Percentiles rank a stretch among this genome's conserved stretches.
phyloP scores from a whole-genome alignment of 257 asterid species.

The Rehmannia glutinosa region DNA sequence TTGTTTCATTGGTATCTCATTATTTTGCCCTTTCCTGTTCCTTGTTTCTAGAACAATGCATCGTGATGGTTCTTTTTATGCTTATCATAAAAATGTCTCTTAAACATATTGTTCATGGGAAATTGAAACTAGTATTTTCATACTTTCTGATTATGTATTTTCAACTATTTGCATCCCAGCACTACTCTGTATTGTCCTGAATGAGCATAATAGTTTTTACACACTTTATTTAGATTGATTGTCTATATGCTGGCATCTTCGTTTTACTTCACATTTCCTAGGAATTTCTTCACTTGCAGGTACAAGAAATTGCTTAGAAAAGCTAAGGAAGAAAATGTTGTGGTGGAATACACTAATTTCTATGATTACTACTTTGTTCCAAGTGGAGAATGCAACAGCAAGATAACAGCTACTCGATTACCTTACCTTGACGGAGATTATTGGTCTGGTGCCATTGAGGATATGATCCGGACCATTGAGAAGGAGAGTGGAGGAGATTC shows the following conservation, averaged over 20 bases:
- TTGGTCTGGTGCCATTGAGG: slow-evolving; percentile 65
- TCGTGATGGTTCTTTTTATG: too few species aligned
- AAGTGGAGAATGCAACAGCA: slow-evolving; percentile 37
- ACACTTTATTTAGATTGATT: neutral
- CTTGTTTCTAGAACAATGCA: too few species aligned
- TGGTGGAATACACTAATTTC: slow-evolving; percentile 49
- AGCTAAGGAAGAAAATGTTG: slow-evolving; percentile 53
- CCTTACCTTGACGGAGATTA: slow-evolving; percentile 75
- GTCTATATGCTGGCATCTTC: neutral
- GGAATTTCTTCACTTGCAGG: slow-evolving; percentile 32
- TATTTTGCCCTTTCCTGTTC: slow-evolving; percentile 4
- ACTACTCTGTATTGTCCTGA: neutral
- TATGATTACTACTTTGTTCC: slow-evolving; percentile 55
- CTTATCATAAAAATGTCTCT: neutral
- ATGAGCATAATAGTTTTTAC: neutral
- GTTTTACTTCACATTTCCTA: neutral
- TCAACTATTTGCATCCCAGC: neutral
- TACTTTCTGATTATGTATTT: neutral
- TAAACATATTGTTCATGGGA: neutral
- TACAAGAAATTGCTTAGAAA: slow-evolving; percentile 59
- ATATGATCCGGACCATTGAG: slow-evolving; percentile 29
- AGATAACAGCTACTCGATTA: slow-evolving; percentile 61
- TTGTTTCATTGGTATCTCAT: slow-evolving; percentile 53
- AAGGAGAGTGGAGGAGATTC: slow-evolving; percentile 34
- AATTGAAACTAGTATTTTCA: neutral